These are phyloP conservation scores for Phytophthora ohioensis DNA, from an alignment of 352 stramenopile genomes.

Conservation along the genomic window DNA sequence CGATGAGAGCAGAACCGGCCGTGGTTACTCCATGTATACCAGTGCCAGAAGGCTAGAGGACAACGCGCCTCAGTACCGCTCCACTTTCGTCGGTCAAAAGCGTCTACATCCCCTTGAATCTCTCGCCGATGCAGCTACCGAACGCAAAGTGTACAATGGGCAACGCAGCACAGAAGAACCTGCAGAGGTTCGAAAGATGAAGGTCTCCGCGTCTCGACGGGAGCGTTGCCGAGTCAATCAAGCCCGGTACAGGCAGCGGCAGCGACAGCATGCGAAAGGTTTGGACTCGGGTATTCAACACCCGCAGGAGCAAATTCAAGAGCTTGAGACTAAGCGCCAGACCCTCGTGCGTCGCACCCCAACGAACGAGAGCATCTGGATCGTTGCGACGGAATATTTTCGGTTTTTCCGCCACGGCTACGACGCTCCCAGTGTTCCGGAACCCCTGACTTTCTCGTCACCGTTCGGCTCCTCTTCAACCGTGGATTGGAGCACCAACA, in stretches of 20 bases:
- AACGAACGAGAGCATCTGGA: slow-evolving; percentile 8
- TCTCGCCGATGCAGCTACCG: not conserved
- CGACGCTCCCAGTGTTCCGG: not conserved
- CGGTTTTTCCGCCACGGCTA: slow-evolving; percentile 20
- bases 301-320: slow-evolving; percentile 8
- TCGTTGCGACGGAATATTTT: slow-evolving; percentile 19
- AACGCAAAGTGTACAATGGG: no score
- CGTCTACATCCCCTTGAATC: not conserved
- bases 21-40: no score
- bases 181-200: not conserved
- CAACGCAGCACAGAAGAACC: not conserved
- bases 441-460: not conserved
- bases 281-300: not conserved
- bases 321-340: slow-evolving; percentile 1
- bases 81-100: not conserved
- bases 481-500: not conserved
- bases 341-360: not conserved
- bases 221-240: slow-evolving; percentile 22
- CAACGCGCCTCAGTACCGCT: no score
- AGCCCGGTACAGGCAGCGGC: slow-evolving; percentile 14
- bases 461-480: not conserved
- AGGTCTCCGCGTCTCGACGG: slow-evolving; percentile 4
- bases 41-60: no score
- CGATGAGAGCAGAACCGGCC: no score
- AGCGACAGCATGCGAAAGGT: slow-evolving; percentile 2